Conservation (phyloP, 768 basidiomycete species). For the Lepiota brunneoincarnata region DNA sequence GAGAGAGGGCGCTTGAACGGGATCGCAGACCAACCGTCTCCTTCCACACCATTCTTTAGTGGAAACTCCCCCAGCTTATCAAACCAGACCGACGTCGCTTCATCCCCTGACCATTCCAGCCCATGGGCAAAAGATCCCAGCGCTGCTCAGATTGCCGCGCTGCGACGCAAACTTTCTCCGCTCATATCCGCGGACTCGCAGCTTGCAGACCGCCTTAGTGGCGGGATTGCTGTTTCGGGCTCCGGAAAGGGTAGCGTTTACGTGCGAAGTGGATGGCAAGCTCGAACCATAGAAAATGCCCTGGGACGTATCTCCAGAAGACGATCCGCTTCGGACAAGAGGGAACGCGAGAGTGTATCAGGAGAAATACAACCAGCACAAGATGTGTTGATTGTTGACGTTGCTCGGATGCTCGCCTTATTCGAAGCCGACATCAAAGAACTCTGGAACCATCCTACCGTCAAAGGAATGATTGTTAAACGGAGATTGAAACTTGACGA, state of each 20-base stretch:
- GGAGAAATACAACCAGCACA: constrained; percentile 32
- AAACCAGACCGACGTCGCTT: constrained; percentile 25
- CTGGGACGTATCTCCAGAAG: constrained; percentile 36
- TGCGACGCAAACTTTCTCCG: constrained; percentile 58
- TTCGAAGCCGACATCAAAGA: constrained; percentile 64
- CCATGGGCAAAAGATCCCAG: constrained; percentile 25
- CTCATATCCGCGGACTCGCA: constrained; percentile 59
- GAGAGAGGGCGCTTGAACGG: constrained; percentile 27
- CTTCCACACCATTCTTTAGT: constrained; percentile 36
- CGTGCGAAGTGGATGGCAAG: constrained; percentile 82
- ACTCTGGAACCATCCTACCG: constrained; percentile 72
- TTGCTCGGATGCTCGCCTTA: constrained; percentile 55
- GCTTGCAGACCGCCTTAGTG: constrained; percentile 71
- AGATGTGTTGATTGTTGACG: constrained; percentile 59
- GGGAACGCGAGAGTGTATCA: constrained; percentile 32
- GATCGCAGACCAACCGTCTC: constrained; percentile 36
- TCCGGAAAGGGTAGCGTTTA: constrained; percentile 76
- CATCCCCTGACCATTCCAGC: constrained; percentile 24
- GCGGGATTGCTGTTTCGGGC: constrained; percentile 68
- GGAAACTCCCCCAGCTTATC: constrained; percentile 20
- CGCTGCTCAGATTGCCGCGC: constrained; percentile 44
- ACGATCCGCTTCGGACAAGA: constrained; percentile 25
- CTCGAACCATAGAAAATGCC: constrained; percentile 58
- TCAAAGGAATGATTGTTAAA: constrained; percentile 63
- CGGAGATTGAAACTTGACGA: constrained; percentile 78